phyloP scores from a whole-genome alignment of 768 basidiomycete species.

The Boletus subcaerulescens region DNA sequence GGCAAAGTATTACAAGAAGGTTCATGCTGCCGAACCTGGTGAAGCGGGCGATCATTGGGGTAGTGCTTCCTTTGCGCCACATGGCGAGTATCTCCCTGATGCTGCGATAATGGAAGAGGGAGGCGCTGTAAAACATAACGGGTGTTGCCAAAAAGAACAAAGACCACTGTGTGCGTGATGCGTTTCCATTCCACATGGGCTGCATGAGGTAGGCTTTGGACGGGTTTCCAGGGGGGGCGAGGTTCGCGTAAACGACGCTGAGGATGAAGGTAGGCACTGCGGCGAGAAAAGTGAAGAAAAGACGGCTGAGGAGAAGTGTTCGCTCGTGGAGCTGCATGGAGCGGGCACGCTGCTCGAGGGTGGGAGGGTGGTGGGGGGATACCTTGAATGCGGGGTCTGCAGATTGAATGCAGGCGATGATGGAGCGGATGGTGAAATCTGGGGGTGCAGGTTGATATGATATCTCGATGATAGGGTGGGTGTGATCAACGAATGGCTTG shows the following conservation, averaged over 20 bases:
- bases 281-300: conserved; percentile 54
- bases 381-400: conserved; percentile 44
- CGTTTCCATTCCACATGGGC: conserved; percentile 63
- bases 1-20: conserved; percentile 49
- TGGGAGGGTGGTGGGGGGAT: conserved; percentile 47
- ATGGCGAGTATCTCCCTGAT: conserved; percentile 53
- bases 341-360: conserved; percentile 58
- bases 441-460: conserved; percentile 53
- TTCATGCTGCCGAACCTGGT: conserved; percentile 86
- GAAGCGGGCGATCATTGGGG: conserved; percentile 55
- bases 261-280: conserved; percentile 82
- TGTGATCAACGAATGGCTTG: conserved; percentile 38
- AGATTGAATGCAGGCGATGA: conserved; percentile 46
- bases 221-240: conserved; percentile 47
- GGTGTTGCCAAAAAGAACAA: conserved; percentile 67
- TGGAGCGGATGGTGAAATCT: conserved; percentile 60
- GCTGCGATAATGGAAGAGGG: conserved; percentile 52
- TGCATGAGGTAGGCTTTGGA: conserved; percentile 51
- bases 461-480: conserved; percentile 45
- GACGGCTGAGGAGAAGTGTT: conserved; percentile 47
- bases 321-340: conserved; percentile 60
- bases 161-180: conserved; percentile 58
- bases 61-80: conserved; percentile 56
- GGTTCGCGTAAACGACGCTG: conserved; percentile 71
- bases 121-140: conserved; percentile 67